Conservation (phyloP, 805 yeast genomes). For the Nakazawaea sp. region DNA sequence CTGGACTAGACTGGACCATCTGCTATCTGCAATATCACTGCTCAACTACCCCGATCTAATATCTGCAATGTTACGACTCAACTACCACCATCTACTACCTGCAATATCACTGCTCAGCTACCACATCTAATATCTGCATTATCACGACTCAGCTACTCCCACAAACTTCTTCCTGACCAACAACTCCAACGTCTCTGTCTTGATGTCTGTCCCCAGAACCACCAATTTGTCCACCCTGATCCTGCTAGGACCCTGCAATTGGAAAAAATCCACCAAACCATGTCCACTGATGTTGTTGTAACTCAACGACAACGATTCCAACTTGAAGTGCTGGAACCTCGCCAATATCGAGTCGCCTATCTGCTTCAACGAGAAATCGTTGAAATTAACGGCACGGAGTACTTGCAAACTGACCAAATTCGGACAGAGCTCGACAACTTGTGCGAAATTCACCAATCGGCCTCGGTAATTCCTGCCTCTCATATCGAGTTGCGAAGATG, state of each 20-base stretch:
- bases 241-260: neutral
- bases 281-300: conserved; percentile 10
- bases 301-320: conserved; percentile 3
- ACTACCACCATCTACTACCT: no score
- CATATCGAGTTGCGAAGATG: neutral
- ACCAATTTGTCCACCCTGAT: conserved; percentile 1
- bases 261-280: conserved; percentile 10
- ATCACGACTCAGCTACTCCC: neutral
- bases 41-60: no score
- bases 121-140: no score
- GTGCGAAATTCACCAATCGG: conserved; percentile 1
- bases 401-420: conserved; percentile 1
- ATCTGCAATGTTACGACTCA: no score
- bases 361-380: conserved; percentile 6
- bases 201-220: conserved; percentile 10
- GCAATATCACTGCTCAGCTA: no score
- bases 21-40: no score
- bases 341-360: conserved; percentile 1
- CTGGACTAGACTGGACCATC: no score
- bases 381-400: conserved; percentile 5
- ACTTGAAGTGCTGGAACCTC: conserved; percentile 1
- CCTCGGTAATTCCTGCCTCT: neutral
- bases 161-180: neutral
- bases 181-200: conserved; percentile 3
- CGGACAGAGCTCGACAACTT: conserved; percentile 5